phyloP scores from a whole-genome alignment of 169 alveolate species.

The Condylostoma magnum region DNA sequence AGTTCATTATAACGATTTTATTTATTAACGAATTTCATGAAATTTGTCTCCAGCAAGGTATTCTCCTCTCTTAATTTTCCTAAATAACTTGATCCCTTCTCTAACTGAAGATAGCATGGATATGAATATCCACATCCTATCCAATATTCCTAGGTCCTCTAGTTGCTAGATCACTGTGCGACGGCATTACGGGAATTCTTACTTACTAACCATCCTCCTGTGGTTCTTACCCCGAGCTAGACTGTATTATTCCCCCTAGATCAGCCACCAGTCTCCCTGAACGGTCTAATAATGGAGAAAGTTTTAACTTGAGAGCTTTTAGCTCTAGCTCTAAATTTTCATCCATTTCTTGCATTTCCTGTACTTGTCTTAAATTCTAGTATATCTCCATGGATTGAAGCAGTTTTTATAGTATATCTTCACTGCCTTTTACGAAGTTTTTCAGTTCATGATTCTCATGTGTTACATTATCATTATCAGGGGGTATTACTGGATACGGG shows the following conservation, averaged over 20 bases:
- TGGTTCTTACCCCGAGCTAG: background rate
- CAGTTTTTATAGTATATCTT: slow-evolving; percentile 14
- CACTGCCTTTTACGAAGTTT: background rate
- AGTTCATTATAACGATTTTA: too few relatives aligned
- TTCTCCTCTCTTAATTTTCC: background rate
- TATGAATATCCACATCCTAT: slow-evolving; percentile 19
- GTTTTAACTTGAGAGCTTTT: slow-evolving; percentile 55
- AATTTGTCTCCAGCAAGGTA: slow-evolving; percentile 28
- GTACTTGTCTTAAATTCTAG: slow-evolving; percentile 3
- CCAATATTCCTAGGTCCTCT: slow-evolving; percentile 11
- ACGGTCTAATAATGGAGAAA: slow-evolving; percentile 83
- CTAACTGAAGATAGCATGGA: slow-evolving; percentile 19
- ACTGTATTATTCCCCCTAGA: slow-evolving; percentile 36
- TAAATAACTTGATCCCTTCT: background rate
- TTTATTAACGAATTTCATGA: slow-evolving; percentile 3
- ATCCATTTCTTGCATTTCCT: slow-evolving; percentile 31
- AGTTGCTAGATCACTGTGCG: slow-evolving; percentile 25
- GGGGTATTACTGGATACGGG: slow-evolving; percentile 78
- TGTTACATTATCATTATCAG: slow-evolving; percentile 61
- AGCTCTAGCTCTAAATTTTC: slow-evolving; percentile 37
- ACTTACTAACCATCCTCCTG: background rate
- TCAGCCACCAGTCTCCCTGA: slow-evolving; percentile 80
- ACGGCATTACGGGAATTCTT: slow-evolving; percentile 30
- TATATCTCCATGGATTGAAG: slow-evolving; percentile 16
- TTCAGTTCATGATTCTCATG: background rate